Conservation (phyloP, 1,139 yeast species). For the Waltiozyma sp. region DNA sequence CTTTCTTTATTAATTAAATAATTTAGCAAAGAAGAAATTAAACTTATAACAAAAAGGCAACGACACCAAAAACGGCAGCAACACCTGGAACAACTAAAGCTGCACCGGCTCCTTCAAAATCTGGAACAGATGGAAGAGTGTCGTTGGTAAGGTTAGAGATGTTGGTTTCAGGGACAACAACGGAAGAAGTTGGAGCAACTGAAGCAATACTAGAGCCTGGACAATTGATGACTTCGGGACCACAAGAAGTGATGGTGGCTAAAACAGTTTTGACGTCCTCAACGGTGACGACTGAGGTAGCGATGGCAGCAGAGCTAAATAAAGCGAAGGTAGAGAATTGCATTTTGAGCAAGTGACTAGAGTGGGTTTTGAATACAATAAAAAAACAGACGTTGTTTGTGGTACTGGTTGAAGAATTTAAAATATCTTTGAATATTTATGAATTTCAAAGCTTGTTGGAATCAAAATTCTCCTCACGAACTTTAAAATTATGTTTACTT, state of each 20-base stretch:
- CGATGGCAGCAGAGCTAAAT: slow-evolving; percentile 21
- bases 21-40: neutral
- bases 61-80: slow-evolving; percentile 28
- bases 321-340: slow-evolving; percentile 25
- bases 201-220: slow-evolving; percentile 18
- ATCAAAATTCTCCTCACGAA: too few relatives aligned
- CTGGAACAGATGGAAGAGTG: slow-evolving; percentile 19
- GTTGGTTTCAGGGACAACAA: neutral
- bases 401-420: neutral
- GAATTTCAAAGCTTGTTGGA: too few relatives aligned
- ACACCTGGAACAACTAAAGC: slow-evolving; percentile 23
- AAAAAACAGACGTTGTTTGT: neutral
- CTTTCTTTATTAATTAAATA: neutral
- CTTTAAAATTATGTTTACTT: too few relatives aligned
- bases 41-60: slow-evolving; percentile 18
- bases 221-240: slow-evolving; percentile 22
- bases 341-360: slow-evolving; percentile 19
- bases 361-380: slow-evolving; percentile 4
- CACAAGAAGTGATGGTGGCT: slow-evolving; percentile 22
- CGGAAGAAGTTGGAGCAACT: neutral
- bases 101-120: slow-evolving; percentile 27
- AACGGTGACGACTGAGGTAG: slow-evolving; percentile 17
- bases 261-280: slow-evolving; percentile 16
- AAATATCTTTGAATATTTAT: neutral
- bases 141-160: slow-evolving; percentile 13